Conservation (phyloP, 73 alveolate species). For the Paramecium pentaurelia region DNA sequence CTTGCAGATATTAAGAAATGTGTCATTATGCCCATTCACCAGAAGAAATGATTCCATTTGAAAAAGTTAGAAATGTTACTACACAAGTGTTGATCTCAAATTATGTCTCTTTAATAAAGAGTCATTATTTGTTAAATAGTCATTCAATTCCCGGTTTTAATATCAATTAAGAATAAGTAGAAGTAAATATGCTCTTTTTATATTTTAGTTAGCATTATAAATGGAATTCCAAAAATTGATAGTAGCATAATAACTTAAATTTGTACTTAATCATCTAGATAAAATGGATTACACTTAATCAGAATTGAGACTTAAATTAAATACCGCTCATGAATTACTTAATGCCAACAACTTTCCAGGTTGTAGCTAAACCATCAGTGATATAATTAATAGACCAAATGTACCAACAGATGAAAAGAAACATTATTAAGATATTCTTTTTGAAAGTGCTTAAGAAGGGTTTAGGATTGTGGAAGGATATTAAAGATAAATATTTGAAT, state of each 20-base stretch:
- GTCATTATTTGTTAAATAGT: constrained; percentile 3
- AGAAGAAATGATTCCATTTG: constrained; percentile 66
- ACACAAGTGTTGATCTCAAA: constrained; percentile 4
- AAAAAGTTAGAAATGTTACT: constrained; percentile 47
- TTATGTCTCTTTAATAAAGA: neutral
- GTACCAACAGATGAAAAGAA: constrained; percentile 29
- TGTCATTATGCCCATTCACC: constrained; percentile 87
- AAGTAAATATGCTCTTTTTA: neutral
- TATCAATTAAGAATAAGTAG: constrained; percentile 24
- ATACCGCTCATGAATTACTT: constrained; percentile 40
- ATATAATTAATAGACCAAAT: constrained; percentile 45
- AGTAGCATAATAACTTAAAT: constrained; percentile 16
- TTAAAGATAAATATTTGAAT: constrained; percentile 47
- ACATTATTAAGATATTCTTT: constrained; percentile 22
- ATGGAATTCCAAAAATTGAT: constrained; percentile 43
- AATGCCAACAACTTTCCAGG: constrained; percentile 29
- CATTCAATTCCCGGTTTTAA: constrained; percentile 37
- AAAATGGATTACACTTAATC: constrained; percentile 15
- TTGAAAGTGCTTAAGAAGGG: constrained; percentile 39
- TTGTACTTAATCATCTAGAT: neutral
- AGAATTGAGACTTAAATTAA: neutral
- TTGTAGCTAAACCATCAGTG: neutral
- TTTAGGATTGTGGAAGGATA: constrained; percentile 36
- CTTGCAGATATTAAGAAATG: constrained; percentile 74
- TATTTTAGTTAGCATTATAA: neutral